These are phyloP conservation scores for Aspergillus unguis DNA, from an alignment of 2,329 filamentous ascomycete genomes.

Conservation along the genomic window DNA sequence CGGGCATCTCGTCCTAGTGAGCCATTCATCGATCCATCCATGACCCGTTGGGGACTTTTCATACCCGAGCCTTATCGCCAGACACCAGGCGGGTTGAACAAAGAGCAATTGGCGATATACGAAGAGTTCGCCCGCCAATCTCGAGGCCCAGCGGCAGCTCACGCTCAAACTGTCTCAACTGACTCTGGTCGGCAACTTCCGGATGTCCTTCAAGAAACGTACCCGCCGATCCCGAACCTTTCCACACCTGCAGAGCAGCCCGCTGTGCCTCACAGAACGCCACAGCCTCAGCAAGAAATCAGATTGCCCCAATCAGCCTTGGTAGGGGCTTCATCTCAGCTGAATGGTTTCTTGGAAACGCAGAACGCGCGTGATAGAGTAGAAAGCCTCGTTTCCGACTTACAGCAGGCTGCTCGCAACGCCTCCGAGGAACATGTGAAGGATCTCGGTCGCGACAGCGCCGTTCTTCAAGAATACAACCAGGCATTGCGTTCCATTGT, in stretches of 20 bases:
- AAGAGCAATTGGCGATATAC: conserved; percentile 92
- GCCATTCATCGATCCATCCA: conserved; percentile 73
- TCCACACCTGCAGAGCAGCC: conserved; percentile 62
- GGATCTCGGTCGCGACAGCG: conserved; percentile 53
- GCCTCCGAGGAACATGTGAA: conserved; percentile 57
- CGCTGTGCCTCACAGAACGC: conserved; percentile 56
- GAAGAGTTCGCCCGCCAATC: conserved; percentile 91
- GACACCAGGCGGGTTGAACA: conserved; percentile 75
- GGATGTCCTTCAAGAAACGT: conserved; percentile 61
- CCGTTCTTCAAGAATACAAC: conserved; percentile 57
- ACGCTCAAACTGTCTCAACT: conserved; percentile 54
- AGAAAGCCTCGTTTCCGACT: conserved; percentile 54
- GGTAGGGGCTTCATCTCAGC: conserved; percentile 45
- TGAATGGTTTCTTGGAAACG: conserved; percentile 60
- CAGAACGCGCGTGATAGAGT: conserved; percentile 53
- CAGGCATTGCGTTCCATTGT: conserved; percentile 55
- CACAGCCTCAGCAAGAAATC: conserved; percentile 50
- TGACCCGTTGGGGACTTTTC: conserved; percentile 88
- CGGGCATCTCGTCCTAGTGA: conserved; percentile 73
- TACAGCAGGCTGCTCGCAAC: conserved; percentile 56
- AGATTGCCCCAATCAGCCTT: conserved; percentile 39
- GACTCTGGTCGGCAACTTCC: conserved; percentile 60
- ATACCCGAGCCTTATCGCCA: conserved; percentile 93
- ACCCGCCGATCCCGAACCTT: conserved; percentile 58
- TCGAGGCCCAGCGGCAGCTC: conserved; percentile 57